Evolutionary conservation across 2,329 filamentous ascomycete species (phyloP), one percentile per base, ranked within the genome.

Genomic region (Curvularia lunata): DNA sequence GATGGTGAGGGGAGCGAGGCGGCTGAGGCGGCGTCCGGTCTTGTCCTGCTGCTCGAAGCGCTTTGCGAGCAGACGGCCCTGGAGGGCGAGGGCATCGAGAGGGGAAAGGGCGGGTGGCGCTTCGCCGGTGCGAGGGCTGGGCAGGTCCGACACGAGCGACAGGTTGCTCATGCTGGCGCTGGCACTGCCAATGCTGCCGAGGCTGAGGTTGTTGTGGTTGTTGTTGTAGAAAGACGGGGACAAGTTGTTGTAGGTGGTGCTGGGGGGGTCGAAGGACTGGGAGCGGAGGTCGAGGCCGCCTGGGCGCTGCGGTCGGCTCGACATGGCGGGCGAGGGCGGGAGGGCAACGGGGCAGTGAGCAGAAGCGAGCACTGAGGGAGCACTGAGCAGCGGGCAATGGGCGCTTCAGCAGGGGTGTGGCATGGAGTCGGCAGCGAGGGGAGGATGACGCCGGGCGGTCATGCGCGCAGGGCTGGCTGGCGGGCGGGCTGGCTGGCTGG

Each of bases 21-120:
- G 86, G 78, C 93, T 97, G 78, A 97, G 85, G 56, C 93, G 86
- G 64, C 88, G 87, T 48, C 91, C 92, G 61, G 86, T 85, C 71
- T 86, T 88, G 58, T 79, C 78, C 70, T 86, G 85, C 63, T 95
- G 89, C 75, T 97, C 89, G 60, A 99, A 86, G 77, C 96, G 90
- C 78, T 87, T 91, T 38, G 92, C 92, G 50, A 99, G 85, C 68
- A 96, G 81, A 56, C 94, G 89, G 68, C 93, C 96, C 74, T 98
- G 94, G 61, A 94, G 84, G 21, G 94, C 94, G 74, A 99, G 96
- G 47, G 94, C 94, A 83, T 99, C 95, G 64, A 99, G 85, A 10
- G 95, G 95, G 7, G 95, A 98, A 55, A 98, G 84, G 51, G 95
- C 91, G 5, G 95, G 95, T 19, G 95, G 94, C 1, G 90, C 85